Percentiles rank a stretch among this genome's conserved stretches.
Evolutionary conservation across 108 stramenopile species (phyloP).

Genomic region (Discostella pseudostelligera): DNA sequence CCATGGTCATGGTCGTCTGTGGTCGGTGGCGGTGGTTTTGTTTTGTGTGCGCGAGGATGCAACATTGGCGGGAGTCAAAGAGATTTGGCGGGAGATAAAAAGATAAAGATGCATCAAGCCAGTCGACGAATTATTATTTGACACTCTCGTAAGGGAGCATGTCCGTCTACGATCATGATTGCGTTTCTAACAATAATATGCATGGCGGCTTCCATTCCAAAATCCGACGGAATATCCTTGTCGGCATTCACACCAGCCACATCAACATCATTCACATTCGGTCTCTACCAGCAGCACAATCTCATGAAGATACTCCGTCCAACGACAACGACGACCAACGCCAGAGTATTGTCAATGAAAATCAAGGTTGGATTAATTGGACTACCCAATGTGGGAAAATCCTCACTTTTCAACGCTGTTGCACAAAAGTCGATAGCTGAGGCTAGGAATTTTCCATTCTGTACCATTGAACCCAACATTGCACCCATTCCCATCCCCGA

Average conservation of each 20-base stretch:
- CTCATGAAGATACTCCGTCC: not conserved
- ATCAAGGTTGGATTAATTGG: constrained; percentile 80
- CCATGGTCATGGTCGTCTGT: constrained; percentile 3
- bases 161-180: not conserved
- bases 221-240: not conserved
- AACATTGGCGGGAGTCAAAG: no score
- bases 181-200: not conserved
- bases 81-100: no score
- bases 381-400: constrained; percentile 93
- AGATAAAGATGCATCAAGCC: no score
- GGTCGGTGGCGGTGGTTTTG: no score
- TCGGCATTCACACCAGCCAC: constrained; percentile 1
- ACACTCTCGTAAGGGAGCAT: no score
- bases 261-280: not conserved
- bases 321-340: no score
- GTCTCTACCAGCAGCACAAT: not conserved
- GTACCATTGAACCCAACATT: constrained; percentile 95
- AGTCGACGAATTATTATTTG: no score
- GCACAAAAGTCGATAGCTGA: constrained; percentile 57
- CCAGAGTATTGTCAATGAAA: constrained; percentile 55
- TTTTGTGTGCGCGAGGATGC: no score
- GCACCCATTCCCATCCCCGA: constrained; percentile 84
- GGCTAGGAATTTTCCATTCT: constrained; percentile 93
- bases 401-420: constrained; percentile 85
- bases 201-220: constrained; percentile 6